These are phyloP conservation scores for Annona squamosa DNA, from an alignment of 164 flowering plant species.

Conservation along the genomic window DNA sequence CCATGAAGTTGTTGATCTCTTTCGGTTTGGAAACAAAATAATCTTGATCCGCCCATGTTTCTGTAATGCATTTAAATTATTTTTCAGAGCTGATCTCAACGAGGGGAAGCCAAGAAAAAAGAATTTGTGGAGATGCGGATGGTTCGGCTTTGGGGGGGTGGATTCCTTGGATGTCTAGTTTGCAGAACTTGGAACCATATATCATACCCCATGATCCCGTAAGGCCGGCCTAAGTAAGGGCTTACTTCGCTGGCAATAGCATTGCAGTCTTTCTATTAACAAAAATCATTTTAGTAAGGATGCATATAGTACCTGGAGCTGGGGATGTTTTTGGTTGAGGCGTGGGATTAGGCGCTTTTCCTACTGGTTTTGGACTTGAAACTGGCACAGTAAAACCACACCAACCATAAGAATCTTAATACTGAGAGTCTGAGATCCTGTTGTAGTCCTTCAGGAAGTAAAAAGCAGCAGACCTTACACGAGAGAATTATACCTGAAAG, in stretches of 20 bases:
- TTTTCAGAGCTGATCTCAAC: neutral
- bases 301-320: conserved; percentile 35
- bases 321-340: conserved; percentile 33
- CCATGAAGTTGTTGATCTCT: neutral
- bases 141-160: no score
- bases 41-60: neutral
- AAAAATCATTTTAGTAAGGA: neutral
- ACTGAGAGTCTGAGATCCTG: neutral
- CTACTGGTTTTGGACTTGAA: conserved; percentile 28
- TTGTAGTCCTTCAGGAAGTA: neutral
- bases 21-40: neutral
- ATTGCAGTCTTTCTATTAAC: no score
- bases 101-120: neutral
- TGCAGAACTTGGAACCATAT: no score
- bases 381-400: conserved; percentile 25
- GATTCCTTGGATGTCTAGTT: no score
- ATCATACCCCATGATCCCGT: no score
- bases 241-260: no score
- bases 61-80: no score
- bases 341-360: conserved; percentile 22
- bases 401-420: neutral
- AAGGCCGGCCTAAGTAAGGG: no score
- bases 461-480: neutral
- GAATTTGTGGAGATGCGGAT: no score
- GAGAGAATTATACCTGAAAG: conserved; percentile 54